Evolutionary conservation across 1,284 basidiomycete genomes (phyloP).

Genomic region (Cryptococcus sp.): DNA sequence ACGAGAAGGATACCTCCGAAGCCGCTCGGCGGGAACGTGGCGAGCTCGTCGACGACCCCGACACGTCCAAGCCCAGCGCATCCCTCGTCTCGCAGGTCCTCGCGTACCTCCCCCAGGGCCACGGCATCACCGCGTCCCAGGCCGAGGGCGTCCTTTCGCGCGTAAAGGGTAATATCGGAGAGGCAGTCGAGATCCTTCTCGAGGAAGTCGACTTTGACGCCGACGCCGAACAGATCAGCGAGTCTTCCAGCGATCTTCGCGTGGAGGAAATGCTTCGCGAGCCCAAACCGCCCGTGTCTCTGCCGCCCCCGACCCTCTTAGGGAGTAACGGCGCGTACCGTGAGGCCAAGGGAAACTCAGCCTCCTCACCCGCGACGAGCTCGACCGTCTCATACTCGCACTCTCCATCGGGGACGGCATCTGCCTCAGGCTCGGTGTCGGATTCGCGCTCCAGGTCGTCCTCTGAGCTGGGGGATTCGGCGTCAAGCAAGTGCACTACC

Average conservation of each 20-base stretch:
- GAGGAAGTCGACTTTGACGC: constrained; percentile 35
- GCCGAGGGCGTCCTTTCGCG: constrained; percentile 28
- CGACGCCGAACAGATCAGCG: constrained; percentile 14
- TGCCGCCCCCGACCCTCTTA: not conserved
- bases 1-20: constrained; percentile 35
- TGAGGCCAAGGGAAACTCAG: not conserved
- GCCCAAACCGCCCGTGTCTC: not conserved
- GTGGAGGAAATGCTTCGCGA: constrained; percentile 16
- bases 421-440: not conserved
- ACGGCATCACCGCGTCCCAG: constrained; percentile 21
- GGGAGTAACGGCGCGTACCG: constrained; percentile 2
- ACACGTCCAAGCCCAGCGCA: not conserved
- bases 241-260: constrained; percentile 12
- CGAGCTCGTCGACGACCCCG: constrained; percentile 21
- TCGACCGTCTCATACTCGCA: constrained; percentile 12
- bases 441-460: not conserved
- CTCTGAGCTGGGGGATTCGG: not conserved
- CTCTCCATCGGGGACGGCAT: constrained; percentile 1
- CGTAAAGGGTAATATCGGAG: constrained; percentile 36
- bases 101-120: constrained; percentile 32
- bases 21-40: constrained; percentile 35
- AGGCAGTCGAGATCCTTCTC: constrained; percentile 40
- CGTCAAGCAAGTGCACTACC: not conserved
- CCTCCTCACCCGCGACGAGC: constrained; percentile 8
- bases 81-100: constrained; percentile 18